Percentiles rank a stretch among this genome's conserved stretches.
phyloP scores from a whole-genome alignment of 176 grass and related monocot genomes.

The Areca catechu region DNA sequence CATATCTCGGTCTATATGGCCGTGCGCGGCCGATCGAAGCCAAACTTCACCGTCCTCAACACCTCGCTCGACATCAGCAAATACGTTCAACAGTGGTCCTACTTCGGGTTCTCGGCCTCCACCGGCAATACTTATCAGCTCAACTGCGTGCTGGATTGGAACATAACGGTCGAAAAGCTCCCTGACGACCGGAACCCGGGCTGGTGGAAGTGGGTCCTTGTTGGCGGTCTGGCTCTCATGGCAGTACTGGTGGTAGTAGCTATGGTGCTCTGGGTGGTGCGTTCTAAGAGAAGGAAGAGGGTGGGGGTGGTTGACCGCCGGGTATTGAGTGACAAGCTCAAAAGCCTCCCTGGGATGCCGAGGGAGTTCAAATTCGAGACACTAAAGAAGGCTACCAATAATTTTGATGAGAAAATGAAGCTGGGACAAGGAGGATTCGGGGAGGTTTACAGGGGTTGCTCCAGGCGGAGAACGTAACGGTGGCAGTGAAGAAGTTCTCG shows the following conservation, averaged over 20 bases:
- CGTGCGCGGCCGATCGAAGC: constrained; percentile 4
- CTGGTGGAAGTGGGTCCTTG: neutral
- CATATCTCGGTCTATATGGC: constrained; percentile 45
- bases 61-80: constrained; percentile 45
- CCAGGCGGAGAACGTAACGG: constrained; percentile 4
- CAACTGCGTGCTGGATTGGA: constrained; percentile 72
- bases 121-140: constrained; percentile 58
- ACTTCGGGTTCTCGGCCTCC: constrained; percentile 83
- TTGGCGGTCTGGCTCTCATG: neutral
- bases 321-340: constrained; percentile 13
- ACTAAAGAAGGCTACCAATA: constrained; percentile 35
- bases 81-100: constrained; percentile 17
- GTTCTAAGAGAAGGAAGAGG: neutral
- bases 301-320: neutral
- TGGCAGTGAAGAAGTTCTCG: constrained; percentile 51
- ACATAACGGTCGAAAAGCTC: constrained; percentile 56
- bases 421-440: constrained; percentile 35
- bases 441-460: constrained; percentile 42
- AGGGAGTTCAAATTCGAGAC: constrained; percentile 26
- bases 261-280: too few relatives aligned
- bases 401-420: constrained; percentile 26
- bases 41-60: constrained; percentile 26
- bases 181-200: neutral
- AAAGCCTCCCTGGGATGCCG: constrained; percentile 36
- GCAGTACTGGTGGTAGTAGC: too few relatives aligned